phyloP scores from a whole-genome alignment of 768 basidiomycete species.

The Gymnopilus dilepis region DNA sequence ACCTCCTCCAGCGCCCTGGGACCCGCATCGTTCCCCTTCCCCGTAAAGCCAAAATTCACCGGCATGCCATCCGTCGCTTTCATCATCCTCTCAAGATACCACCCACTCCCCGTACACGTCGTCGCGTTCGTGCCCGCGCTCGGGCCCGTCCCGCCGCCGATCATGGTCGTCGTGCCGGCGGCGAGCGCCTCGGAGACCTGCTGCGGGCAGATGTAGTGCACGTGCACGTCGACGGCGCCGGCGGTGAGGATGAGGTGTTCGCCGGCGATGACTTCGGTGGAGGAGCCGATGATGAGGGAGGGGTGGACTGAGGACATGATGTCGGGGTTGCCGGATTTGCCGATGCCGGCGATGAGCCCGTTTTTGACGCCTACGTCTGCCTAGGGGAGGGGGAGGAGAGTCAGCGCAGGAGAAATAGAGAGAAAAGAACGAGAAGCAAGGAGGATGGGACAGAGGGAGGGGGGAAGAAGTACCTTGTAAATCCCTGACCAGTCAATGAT shows the following conservation, averaged over 20 bases:
- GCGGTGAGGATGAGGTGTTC: slow-evolving; percentile 95
- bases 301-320: slow-evolving; percentile 82
- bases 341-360: slow-evolving; percentile 84
- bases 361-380: slow-evolving; percentile 94
- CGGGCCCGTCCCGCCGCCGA: slow-evolving; percentile 97
- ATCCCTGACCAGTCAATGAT: slow-evolving; percentile 96
- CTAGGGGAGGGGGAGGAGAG: slow-evolving; percentile 41
- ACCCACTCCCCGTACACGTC: slow-evolving; percentile 90
- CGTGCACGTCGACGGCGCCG: slow-evolving; percentile 89
- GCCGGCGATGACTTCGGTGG: slow-evolving; percentile 95
- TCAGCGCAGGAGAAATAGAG: not conserved
- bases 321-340: slow-evolving; percentile 98
- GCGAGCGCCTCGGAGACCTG: slow-evolving; percentile 87
- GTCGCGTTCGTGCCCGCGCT: slow-evolving; percentile 90
- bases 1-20: slow-evolving; percentile 77
- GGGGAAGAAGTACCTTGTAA: slow-evolving; percentile 67
- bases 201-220: slow-evolving; percentile 96
- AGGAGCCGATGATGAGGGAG: slow-evolving; percentile 81
- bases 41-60: slow-evolving; percentile 94
- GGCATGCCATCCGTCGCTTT: slow-evolving; percentile 88
- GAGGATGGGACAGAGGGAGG: not conserved
- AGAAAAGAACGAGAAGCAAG: not conserved
- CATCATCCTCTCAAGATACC: slow-evolving; percentile 91
- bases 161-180: slow-evolving; percentile 88
- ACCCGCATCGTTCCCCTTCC: slow-evolving; percentile 94